Conservation (phyloP, 2,329 filamentous ascomycete genomes). For the Fusarium pseudonygamai region DNA sequence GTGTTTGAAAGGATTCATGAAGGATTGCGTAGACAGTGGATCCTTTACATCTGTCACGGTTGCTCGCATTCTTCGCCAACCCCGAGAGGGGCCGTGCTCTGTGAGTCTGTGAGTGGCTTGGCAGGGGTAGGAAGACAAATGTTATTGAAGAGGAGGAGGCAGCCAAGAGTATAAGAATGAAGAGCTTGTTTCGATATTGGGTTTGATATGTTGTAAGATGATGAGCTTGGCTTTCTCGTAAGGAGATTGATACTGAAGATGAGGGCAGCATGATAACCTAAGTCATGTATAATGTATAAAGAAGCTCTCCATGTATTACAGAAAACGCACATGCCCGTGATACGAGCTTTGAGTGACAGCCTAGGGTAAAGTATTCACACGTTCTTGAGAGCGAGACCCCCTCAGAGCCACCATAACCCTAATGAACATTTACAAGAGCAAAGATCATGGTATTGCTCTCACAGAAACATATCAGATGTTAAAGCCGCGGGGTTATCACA, state of each 20-base stretch:
- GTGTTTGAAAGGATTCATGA: slow-evolving; percentile 2
- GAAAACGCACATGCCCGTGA: neutral
- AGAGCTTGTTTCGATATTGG: neutral
- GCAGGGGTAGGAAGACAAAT: slow-evolving; percentile 16
- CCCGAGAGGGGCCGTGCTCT: slow-evolving; percentile 38
- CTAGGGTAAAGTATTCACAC: neutral
- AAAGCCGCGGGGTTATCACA: neutral
- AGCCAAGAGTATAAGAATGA: slow-evolving; percentile 21
- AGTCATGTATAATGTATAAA: neutral
- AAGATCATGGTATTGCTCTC: neutral
- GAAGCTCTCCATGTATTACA: neutral
- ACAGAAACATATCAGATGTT: neutral
- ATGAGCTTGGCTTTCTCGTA: neutral
- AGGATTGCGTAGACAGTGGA: slow-evolving; percentile 33
- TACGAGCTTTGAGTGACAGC: neutral
- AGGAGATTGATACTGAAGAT: neutral
- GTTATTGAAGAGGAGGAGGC: slow-evolving; percentile 25
- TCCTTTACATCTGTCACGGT: slow-evolving; percentile 22
- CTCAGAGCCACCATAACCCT: neutral
- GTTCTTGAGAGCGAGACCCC: neutral
- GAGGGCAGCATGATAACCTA: neutral
- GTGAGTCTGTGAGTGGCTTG: slow-evolving; percentile 13
- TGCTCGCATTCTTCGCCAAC: slow-evolving; percentile 34
- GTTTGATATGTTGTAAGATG: neutral
- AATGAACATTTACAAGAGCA: neutral